phyloP scores from a whole-genome alignment of 352 stramenopile species.

The Aphanomyces cochlioides region DNA sequence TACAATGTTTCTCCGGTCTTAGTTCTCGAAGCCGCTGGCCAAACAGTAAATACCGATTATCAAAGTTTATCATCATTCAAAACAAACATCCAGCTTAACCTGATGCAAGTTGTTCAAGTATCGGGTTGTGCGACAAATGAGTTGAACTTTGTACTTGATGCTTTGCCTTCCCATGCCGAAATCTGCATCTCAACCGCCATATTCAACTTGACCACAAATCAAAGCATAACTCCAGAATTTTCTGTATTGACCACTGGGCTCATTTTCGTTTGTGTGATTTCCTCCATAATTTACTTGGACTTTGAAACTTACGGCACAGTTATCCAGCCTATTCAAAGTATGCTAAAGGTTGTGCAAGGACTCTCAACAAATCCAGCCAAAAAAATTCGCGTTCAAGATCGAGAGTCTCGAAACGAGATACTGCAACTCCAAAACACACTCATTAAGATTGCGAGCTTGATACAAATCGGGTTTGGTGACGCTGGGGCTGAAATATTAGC shows the following conservation, averaged over 20 bases:
- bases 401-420: constrained; percentile 76
- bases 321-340: constrained; percentile 87
- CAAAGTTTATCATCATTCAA: no score
- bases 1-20: background rate
- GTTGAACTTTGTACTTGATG: constrained; percentile 55
- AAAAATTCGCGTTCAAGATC: constrained; percentile 72
- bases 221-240: constrained; percentile 53
- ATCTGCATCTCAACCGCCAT: constrained; percentile 70
- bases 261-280: constrained; percentile 73
- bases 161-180: constrained; percentile 29
- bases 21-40: no score
- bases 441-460: constrained; percentile 79
- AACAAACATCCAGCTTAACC: constrained; percentile 44
- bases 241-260: constrained; percentile 89
- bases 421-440: constrained; percentile 75
- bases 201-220: constrained; percentile 72
- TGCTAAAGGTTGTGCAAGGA: constrained; percentile 87
- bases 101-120: constrained; percentile 72
- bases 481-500: constrained; percentile 80
- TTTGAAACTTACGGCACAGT: constrained; percentile 63
- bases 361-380: constrained; percentile 84
- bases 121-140: constrained; percentile 63
- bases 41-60: no score
- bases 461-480: constrained; percentile 80
- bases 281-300: constrained; percentile 82